A percentile compares a stretch with the other conserved stretches of the same genome.
Conservation (phyloP, 2,329 filamentous ascomycete species). For the Xylariaceae sp. region DNA sequence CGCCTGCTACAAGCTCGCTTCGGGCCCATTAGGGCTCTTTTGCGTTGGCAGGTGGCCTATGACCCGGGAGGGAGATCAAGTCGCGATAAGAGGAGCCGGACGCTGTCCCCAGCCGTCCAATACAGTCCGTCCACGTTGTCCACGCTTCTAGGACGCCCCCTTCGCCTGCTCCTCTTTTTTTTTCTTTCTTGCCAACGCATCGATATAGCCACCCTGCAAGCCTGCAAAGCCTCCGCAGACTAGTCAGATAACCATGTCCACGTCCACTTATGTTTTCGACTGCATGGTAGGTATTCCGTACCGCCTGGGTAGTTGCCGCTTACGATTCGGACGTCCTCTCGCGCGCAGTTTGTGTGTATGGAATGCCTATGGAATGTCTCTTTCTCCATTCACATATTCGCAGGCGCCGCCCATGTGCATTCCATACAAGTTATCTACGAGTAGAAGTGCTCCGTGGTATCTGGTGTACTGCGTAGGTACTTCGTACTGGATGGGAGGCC, state of each 20-base stretch:
- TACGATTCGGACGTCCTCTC: slow-evolving; percentile 11
- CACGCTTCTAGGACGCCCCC: slow-evolving; percentile 26
- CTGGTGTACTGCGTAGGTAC: not conserved
- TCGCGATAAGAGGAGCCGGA: slow-evolving; percentile 21
- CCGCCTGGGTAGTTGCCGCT: not conserved
- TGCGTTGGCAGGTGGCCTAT: slow-evolving; percentile 13
- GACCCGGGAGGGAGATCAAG: slow-evolving; percentile 6
- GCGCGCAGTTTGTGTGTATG: slow-evolving; percentile 7
- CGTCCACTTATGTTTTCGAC: slow-evolving; percentile 8
- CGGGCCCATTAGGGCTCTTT: slow-evolving; percentile 1
- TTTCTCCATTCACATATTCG: slow-evolving; percentile 10
- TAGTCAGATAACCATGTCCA: slow-evolving; percentile 10
- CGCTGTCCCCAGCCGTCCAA: slow-evolving; percentile 19
- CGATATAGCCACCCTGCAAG: slow-evolving; percentile 21
- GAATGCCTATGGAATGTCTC: not conserved
- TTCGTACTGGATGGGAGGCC: slow-evolving; percentile 2
- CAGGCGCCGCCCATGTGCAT: not conserved
- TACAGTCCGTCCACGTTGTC: slow-evolving; percentile 31
- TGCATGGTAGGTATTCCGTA: not conserved
- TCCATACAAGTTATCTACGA: no score
- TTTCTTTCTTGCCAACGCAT: slow-evolving; percentile 22
- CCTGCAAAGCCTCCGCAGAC: slow-evolving; percentile 11
- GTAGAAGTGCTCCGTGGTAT: no score
- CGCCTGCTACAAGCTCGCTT: not conserved
- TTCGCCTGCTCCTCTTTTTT: slow-evolving; percentile 20